These are phyloP conservation scores for Eutreptiella sp. DNA, from an alignment of 208 protist species.

Conservation along the genomic window DNA sequence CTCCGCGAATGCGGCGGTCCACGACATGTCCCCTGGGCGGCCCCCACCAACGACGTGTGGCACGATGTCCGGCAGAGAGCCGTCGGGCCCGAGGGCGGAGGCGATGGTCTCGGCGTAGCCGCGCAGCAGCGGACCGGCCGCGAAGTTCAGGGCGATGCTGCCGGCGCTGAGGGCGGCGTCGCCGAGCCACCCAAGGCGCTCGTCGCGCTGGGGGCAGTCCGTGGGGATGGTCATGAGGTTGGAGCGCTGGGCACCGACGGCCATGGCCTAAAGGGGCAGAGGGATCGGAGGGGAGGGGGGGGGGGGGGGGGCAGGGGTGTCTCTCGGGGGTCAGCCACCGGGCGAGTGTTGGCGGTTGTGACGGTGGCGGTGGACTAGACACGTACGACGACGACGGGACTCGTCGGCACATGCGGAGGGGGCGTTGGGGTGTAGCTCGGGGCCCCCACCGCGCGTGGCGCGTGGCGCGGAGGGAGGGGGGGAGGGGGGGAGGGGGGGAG, in stretches of 20 bases:
- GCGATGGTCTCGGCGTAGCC: not conserved
- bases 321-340: too few species aligned
- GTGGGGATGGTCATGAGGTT: conserved; percentile 36
- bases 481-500: too few species aligned
- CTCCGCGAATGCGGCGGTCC: conserved; percentile 21
- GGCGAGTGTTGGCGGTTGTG: too few species aligned
- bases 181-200: conserved; percentile 35
- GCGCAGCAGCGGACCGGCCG: not conserved
- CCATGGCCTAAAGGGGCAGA: too few species aligned
- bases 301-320: too few species aligned
- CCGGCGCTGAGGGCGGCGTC: conserved; percentile 24
- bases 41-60: conserved; percentile 18
- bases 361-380: too few species aligned
- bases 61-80: conserved; percentile 26
- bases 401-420: too few species aligned
- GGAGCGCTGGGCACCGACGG: conserved; percentile 20
- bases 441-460: too few species aligned
- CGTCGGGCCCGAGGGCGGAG: not conserved
- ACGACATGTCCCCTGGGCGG: conserved; percentile 29
- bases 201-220: conserved; percentile 37
- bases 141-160: conserved; percentile 28
- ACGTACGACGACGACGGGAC: too few species aligned
- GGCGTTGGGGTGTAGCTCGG: too few species aligned
- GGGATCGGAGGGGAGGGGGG: too few species aligned
- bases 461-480: too few species aligned